Evolutionary conservation across 2,329 filamentous ascomycete species (phyloP).

Genomic region (Elsinoe necatrix): DNA sequence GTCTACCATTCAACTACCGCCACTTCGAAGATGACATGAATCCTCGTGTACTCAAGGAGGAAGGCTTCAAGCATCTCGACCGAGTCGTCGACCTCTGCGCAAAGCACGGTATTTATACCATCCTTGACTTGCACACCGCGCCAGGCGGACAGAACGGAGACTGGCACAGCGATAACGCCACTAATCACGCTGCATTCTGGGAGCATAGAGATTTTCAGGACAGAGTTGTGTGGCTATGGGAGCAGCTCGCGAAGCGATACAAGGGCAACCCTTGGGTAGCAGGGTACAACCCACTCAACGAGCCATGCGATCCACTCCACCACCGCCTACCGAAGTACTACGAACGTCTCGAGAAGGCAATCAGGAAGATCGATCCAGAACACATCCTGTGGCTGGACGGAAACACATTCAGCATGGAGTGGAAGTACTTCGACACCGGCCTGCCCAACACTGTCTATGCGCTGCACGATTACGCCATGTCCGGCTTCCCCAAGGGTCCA

Average conservation of each 20-base stretch:
- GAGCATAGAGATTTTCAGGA: slow-evolving; percentile 45
- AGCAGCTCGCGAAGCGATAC: slow-evolving; percentile 39
- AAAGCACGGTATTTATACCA: slow-evolving; percentile 42
- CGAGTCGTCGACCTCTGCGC: slow-evolving; percentile 42
- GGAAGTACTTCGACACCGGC: slow-evolving; percentile 34
- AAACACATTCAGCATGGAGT: slow-evolving; percentile 34
- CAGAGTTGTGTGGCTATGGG: slow-evolving; percentile 43
- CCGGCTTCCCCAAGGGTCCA: slow-evolving; percentile 42
- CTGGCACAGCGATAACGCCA: slow-evolving; percentile 44
- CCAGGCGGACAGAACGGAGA: slow-evolving; percentile 45
- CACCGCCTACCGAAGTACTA: slow-evolving; percentile 40
- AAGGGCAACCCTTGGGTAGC: slow-evolving; percentile 41
- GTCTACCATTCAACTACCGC: slow-evolving; percentile 54
- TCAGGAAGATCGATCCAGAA: slow-evolving; percentile 39
- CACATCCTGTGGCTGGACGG: slow-evolving; percentile 39
- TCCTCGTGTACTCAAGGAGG: slow-evolving; percentile 40
- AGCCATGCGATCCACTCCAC: slow-evolving; percentile 43
- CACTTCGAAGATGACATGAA: slow-evolving; percentile 47
- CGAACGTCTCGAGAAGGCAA: slow-evolving; percentile 38
- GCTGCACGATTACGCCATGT: slow-evolving; percentile 46
- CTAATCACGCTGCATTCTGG: slow-evolving; percentile 42
- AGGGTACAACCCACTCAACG: slow-evolving; percentile 47
- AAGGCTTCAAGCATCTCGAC: slow-evolving; percentile 44
- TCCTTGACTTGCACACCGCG: slow-evolving; percentile 43
- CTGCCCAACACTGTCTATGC: slow-evolving; percentile 42